Evolutionary conservation across 208 protist species (phyloP).

Genomic region (Trypanosoma scelopori): DNA sequence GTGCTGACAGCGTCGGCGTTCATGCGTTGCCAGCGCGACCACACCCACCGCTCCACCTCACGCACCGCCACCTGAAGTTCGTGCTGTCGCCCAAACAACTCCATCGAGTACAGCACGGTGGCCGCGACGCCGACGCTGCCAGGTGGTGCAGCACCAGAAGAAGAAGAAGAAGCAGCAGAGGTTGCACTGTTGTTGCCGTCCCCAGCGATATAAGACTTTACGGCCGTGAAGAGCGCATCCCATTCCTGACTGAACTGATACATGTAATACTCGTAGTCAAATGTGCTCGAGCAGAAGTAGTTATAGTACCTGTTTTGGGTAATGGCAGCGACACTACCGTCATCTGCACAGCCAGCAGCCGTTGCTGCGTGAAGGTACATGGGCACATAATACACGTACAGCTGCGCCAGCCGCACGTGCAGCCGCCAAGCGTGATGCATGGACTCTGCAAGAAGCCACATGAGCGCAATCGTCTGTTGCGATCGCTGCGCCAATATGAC

Average conservation of each 20-base stretch:
- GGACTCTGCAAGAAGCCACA: constrained; percentile 48
- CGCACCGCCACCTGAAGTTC: constrained; percentile 36
- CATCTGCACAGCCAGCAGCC: not conserved
- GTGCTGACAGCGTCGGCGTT: not conserved
- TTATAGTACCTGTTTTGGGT: constrained; percentile 20
- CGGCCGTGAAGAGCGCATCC: constrained; percentile 41
- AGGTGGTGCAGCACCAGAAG: not conserved
- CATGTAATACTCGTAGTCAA: constrained; percentile 48
- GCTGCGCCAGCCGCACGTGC: constrained; percentile 39
- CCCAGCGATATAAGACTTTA: constrained; percentile 33
- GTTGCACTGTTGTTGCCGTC: not conserved
- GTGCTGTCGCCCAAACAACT: constrained; percentile 57
- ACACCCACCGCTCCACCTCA: constrained; percentile 39
- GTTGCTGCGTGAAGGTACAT: constrained; percentile 29
- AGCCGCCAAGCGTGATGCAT: constrained; percentile 37
- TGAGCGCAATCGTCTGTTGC: constrained; percentile 59
- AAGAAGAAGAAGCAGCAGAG: no score
- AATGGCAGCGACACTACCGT: constrained; percentile 2
- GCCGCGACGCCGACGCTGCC: constrained; percentile 52
- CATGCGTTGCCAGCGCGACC: constrained; percentile 30
- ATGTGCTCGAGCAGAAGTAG: constrained; percentile 27
- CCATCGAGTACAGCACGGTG: constrained; percentile 64
- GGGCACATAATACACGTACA: constrained; percentile 58
- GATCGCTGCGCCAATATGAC: constrained; percentile 42
- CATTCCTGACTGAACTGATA: constrained; percentile 47